Evolutionary conservation across 495 filamentous ascomycete genomes (phyloP).

Genomic region (Platismatia glauca): DNA sequence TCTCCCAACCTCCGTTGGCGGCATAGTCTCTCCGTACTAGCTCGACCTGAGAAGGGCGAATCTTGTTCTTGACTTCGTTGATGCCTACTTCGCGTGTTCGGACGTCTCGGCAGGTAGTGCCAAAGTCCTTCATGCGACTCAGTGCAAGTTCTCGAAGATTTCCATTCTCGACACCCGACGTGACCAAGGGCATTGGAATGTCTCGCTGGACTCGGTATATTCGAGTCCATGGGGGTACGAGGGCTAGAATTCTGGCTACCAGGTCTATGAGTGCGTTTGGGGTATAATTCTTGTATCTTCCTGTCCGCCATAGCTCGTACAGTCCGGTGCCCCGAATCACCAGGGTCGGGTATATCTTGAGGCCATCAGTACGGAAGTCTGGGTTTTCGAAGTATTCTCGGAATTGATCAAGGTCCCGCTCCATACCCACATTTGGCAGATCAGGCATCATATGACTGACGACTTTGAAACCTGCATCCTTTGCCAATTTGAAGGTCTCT

Average conservation of each 20-base stretch:
- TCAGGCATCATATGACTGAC: slow-evolving; percentile 99
- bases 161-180: slow-evolving; percentile 93
- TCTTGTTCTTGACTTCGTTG: slow-evolving; percentile 98
- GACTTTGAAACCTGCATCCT: slow-evolving; percentile 97
- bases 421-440: slow-evolving; percentile 95
- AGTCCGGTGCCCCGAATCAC: slow-evolving; percentile 95
- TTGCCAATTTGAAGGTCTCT: slow-evolving; percentile 88
- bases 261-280: slow-evolving; percentile 93
- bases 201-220: slow-evolving; percentile 98
- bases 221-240: slow-evolving; percentile 94
- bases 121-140: slow-evolving; percentile 96
- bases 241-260: slow-evolving; percentile 85
- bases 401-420: slow-evolving; percentile 93
- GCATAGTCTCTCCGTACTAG: slow-evolving; percentile 91
- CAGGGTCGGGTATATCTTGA: slow-evolving; percentile 96
- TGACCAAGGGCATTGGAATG: slow-evolving; percentile 97
- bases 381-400: slow-evolving; percentile 97
- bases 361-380: slow-evolving; percentile 89
- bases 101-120: slow-evolving; percentile 95
- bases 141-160: slow-evolving; percentile 90
- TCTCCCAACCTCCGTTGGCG: slow-evolving; percentile 96
- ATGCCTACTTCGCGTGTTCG: slow-evolving; percentile 94
- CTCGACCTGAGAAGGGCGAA: slow-evolving; percentile 91
- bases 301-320: slow-evolving; percentile 95
- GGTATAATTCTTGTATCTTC: slow-evolving; percentile 96